Percentiles rank a stretch among this genome's conserved stretches.
phyloP scores from a whole-genome alignment of 2,329 filamentous ascomycete genomes.

The Paecilomyces formosus region DNA sequence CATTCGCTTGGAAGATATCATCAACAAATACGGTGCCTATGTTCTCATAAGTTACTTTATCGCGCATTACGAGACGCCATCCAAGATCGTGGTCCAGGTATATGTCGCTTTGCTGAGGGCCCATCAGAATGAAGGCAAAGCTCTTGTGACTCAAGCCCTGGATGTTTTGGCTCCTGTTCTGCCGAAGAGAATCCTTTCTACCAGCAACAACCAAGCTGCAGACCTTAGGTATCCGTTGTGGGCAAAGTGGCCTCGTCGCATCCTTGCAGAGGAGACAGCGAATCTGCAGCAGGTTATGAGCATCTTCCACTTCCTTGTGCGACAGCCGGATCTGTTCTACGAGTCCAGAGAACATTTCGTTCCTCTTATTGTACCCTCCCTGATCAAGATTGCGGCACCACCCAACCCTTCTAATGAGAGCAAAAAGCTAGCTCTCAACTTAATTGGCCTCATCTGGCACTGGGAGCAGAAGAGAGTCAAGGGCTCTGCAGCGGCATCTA shows the following conservation, averaged over 20 bases:
- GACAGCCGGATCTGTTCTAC: constrained; percentile 88
- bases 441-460: constrained; percentile 83
- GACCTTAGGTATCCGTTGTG: constrained; percentile 72
- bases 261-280: constrained; percentile 86
- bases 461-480: constrained; percentile 84
- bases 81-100: constrained; percentile 92
- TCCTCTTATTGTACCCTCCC: constrained; percentile 75
- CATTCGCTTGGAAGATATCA: constrained; percentile 94
- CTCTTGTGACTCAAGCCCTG: constrained; percentile 85
- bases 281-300: constrained; percentile 94
- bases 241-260: constrained; percentile 83
- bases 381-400: constrained; percentile 75
- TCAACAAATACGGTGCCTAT: constrained; percentile 98
- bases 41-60: constrained; percentile 98
- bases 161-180: constrained; percentile 93
- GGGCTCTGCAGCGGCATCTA: constrained; percentile 39
- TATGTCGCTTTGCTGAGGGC: constrained; percentile 86
- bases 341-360: constrained; percentile 89
- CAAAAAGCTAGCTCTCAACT: constrained; percentile 81
- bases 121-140: constrained; percentile 89
- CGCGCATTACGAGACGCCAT: constrained; percentile 88
- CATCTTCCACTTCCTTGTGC: constrained; percentile 94
- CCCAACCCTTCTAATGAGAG: constrained; percentile 83
- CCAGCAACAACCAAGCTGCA: constrained; percentile 47
- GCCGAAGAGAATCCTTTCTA: constrained; percentile 64